Evolutionary conservation across 2,329 filamentous ascomycete species (phyloP).

Genomic region (Aspergillus sojae): DNA sequence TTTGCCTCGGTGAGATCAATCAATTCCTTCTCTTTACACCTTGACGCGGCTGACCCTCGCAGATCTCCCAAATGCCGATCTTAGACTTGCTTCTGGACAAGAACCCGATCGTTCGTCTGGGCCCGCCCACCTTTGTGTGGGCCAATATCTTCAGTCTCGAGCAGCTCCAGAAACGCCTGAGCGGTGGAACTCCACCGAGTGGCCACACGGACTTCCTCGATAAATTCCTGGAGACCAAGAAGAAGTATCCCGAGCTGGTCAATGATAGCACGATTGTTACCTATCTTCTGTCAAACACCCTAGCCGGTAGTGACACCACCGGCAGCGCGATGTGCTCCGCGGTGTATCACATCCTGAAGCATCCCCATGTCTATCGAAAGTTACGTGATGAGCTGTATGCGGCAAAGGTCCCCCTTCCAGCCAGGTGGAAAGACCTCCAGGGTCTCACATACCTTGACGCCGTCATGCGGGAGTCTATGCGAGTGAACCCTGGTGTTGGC

Average conservation of each 20-base stretch:
- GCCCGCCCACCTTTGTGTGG: constrained; percentile 20
- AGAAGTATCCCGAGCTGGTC: constrained; percentile 26
- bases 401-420: constrained; percentile 36
- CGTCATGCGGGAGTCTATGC: constrained; percentile 31
- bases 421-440: constrained; percentile 31
- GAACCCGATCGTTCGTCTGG: constrained; percentile 24
- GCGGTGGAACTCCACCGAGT: background rate
- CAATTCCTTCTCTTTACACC: no score
- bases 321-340: constrained; percentile 35
- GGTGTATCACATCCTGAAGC: constrained; percentile 36
- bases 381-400: constrained; percentile 13
- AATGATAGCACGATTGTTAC: constrained; percentile 30
- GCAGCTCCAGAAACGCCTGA: background rate
- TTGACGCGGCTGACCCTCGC: background rate
- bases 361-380: background rate
- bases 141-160: background rate
- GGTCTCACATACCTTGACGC: constrained; percentile 33
- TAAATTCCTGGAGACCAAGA: constrained; percentile 33
- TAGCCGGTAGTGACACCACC: constrained; percentile 40
- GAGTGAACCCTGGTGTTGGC: constrained; percentile 29
- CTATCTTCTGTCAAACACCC: constrained; percentile 32
- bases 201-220: constrained; percentile 23
- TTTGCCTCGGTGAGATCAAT: constrained; percentile 20
- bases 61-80: constrained; percentile 27
- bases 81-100: constrained; percentile 26